A percentile compares a stretch with the other conserved stretches of the same genome.
These are phyloP conservation scores for Epichloe hybrida DNA, from an alignment of 2,329 filamentous ascomycete species.

Conservation along the genomic window DNA sequence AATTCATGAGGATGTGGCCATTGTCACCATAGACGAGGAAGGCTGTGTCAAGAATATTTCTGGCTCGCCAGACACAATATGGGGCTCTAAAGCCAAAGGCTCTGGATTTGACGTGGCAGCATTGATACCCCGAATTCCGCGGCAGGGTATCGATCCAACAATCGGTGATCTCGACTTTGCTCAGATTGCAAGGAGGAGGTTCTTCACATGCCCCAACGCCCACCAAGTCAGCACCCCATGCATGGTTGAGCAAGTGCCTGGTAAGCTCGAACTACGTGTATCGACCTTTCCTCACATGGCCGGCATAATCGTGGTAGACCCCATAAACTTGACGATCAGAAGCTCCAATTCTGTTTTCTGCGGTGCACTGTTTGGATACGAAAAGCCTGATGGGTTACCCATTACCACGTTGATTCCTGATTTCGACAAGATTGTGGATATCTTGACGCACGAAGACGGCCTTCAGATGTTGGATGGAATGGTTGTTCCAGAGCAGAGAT, in stretches of 20 bases:
- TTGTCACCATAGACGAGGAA: constrained; percentile 60
- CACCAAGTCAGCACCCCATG: constrained; percentile 73
- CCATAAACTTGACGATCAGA: constrained; percentile 62
- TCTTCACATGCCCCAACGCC: constrained; percentile 73
- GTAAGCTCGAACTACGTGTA: constrained; percentile 60
- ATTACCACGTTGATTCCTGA: constrained; percentile 73
- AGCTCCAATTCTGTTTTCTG: constrained; percentile 95
- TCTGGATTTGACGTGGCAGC: constrained; percentile 61
- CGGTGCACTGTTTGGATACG: constrained; percentile 79
- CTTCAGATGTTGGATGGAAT: constrained; percentile 81
- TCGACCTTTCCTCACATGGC: constrained; percentile 96
- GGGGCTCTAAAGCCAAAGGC: constrained; percentile 57
- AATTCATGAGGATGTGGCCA: constrained; percentile 88
- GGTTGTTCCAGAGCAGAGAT: constrained; percentile 94
- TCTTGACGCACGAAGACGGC: constrained; percentile 77
- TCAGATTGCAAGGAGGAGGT: constrained; percentile 55
- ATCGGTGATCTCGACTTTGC: constrained; percentile 67
- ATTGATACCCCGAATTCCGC: constrained; percentile 71
- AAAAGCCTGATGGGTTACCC: constrained; percentile 64
- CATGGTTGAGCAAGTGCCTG: constrained; percentile 60
- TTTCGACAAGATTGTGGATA: constrained; percentile 70
- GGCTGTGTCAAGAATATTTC: constrained; percentile 56
- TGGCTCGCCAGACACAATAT: constrained; percentile 72
- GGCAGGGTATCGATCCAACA: constrained; percentile 55
- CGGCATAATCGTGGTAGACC: constrained; percentile 86